Percentiles rank a stretch among this genome's conserved stretches.
Evolutionary conservation across 768 basidiomycete genomes (phyloP).

Genomic region (Amanita polypyramis): DNA sequence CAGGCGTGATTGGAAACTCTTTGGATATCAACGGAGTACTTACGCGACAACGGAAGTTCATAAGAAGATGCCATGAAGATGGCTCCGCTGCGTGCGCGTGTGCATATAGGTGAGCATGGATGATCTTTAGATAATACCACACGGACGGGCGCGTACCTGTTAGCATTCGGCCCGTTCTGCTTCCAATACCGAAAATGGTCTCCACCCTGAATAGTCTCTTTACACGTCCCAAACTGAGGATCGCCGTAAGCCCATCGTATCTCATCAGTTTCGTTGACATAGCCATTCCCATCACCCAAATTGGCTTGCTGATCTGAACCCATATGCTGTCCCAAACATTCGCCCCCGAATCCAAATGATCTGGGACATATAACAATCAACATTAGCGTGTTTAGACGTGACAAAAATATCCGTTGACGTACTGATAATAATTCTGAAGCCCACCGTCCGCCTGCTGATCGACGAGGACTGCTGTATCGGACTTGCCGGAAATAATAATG

Average conservation of each 20-base stretch:
- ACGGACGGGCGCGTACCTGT: conserved; percentile 34
- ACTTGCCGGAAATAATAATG: conserved; percentile 66
- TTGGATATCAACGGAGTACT: conserved; percentile 7
- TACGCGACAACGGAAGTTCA: conserved; percentile 55
- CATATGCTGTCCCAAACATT: conserved; percentile 78
- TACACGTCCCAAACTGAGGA: conserved; percentile 71
- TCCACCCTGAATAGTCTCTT: conserved; percentile 79
- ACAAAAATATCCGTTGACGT: conserved; percentile 18
- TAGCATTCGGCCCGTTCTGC: conserved; percentile 54
- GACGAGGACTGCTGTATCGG: conserved; percentile 58
- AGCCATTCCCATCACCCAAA: conserved; percentile 76
- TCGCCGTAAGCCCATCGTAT: conserved; percentile 82
- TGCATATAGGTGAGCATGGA: conserved; percentile 14
- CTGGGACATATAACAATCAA: conserved; percentile 22
- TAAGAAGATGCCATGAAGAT: conserved; percentile 70
- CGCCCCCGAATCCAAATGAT: conserved; percentile 60
- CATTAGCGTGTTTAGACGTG: background rate
- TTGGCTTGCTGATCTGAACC: conserved; percentile 62
- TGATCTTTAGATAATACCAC: background rate
- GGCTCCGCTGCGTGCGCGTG: conserved; percentile 34
- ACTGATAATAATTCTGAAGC: conserved; percentile 75
- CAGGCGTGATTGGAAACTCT: background rate
- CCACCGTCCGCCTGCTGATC: conserved; percentile 57
- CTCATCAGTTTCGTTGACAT: conserved; percentile 67
- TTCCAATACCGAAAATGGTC: conserved; percentile 86